A percentile compares a stretch with the other conserved stretches of the same genome.
phyloP scores from a whole-genome alignment of 2,329 filamentous ascomycete genomes.

The Colletotrichum theobromicola region DNA sequence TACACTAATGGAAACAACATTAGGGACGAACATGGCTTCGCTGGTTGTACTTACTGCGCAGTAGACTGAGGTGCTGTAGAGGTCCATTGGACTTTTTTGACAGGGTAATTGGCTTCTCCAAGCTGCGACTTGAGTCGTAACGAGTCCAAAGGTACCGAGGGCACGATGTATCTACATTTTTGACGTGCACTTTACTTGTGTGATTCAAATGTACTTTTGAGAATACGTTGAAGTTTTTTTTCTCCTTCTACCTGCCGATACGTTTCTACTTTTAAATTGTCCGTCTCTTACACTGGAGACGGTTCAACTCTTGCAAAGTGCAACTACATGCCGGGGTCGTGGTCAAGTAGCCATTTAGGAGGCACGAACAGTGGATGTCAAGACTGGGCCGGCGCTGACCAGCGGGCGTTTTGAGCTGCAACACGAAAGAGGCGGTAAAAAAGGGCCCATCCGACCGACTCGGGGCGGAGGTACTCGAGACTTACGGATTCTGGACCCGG shows the following conservation, averaged over 20 bases:
- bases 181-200: not conserved
- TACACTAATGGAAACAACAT: slow-evolving; percentile 9
- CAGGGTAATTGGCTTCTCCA: not conserved
- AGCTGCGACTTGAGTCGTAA: not conserved
- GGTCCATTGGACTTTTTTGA: not conserved
- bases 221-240: not conserved
- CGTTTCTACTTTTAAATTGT: not conserved
- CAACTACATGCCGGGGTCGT: not conserved
- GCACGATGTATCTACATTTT: not conserved
- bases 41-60: not conserved
- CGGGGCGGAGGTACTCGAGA: not conserved
- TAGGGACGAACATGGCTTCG: not conserved
- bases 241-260: not conserved
- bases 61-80: no score
- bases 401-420: slow-evolving; percentile 20
- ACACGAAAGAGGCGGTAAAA: slow-evolving; percentile 19
- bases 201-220: not conserved
- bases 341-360: not conserved
- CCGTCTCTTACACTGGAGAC: not conserved
- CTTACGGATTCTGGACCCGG: not conserved
- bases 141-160: not conserved
- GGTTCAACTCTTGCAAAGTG: not conserved
- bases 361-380: not conserved
- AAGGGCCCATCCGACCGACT: not conserved
- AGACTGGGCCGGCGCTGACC: slow-evolving; percentile 7